phyloP scores from a whole-genome alignment of 257 asterid genomes.

The Solanum clarkiae region DNA sequence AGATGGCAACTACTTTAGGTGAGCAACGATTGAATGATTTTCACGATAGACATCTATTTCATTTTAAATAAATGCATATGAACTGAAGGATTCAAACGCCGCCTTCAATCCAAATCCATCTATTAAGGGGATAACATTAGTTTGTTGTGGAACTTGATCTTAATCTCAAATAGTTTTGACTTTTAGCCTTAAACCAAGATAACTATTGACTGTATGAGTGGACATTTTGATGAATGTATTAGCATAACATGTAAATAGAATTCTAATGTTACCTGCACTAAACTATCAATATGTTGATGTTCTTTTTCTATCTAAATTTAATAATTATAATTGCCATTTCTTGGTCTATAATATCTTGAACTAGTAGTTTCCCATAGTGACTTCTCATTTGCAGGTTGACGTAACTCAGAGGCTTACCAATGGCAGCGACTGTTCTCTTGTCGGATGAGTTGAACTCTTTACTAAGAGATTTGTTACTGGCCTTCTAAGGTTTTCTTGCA shows the following conservation, averaged over 20 bases:
- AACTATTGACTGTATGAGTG: background rate
- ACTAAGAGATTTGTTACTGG: background rate
- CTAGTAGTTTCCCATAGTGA: background rate
- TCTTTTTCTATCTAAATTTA: background rate
- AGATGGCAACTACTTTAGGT: background rate
- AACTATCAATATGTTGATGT: background rate
- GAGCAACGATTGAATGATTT: background rate
- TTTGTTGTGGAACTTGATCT: background rate
- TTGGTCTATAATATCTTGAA: background rate
- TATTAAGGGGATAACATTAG: background rate
- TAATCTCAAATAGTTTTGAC: background rate
- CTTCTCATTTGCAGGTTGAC: background rate
- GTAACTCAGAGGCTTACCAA: background rate
- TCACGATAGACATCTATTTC: background rate
- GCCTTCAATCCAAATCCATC: background rate
- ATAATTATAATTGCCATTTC: background rate
- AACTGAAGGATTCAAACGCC: background rate
- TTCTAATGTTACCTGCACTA: background rate
- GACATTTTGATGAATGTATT: background rate
- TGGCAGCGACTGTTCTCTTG: background rate
- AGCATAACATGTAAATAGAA: background rate
- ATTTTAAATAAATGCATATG: background rate
- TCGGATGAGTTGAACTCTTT: background rate
- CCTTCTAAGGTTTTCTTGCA: background rate
- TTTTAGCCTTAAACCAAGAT: background rate